Base-by-base conservation (phyloP, 2,329 filamentous ascomycete species). In the Lecanicillium sp. region DNA sequence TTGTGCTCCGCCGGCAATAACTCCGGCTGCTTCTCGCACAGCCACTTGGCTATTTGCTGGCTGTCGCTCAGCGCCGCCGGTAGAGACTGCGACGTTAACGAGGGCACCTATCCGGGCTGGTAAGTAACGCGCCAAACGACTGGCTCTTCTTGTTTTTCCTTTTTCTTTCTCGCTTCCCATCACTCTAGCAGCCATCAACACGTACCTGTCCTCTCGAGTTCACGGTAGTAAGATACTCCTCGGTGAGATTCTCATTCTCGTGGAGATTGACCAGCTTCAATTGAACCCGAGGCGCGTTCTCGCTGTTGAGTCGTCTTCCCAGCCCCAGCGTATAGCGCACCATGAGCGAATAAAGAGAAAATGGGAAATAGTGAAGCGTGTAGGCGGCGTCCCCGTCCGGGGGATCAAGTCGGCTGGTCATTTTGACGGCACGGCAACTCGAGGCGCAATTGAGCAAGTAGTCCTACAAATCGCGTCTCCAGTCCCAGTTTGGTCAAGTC, bases 281-380 rank as follows among this genome's bases (percentile, higher is more conserved):
- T 15, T 55, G 44, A 30, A 63, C 47, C 2, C 33, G 46, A 3
- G 60, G 60, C 4, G 58, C 56, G 29, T 54, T 58, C 15, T 54
- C 53, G 2, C 55, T 52, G 29, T 58, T 59, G 15, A 62, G 39
- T 20, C 32, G 47, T 41, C 52, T 48, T 4, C 58, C 61, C 9
- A 63, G 50, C 14, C 55, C 56, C 19, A 63, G 54, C 19, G 53
- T 57, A 49, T 62, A 62, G 14, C 58, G 58, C n/a, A 56, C 56
- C 55, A 62, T 59, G 15, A 63, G 53, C 8, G 62, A 63, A 44
- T 64, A 62, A 11, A 62, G 49, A 3, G 59, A 63, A 46, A 59
- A 62, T 5, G 58, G 56, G 15, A 56, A 64, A 49, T 58, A 60
- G 42, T 62, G 56, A 44, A 64, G 54, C 26, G 56, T 62, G 41